These are phyloP conservation scores for Ilyonectria mors-panacis DNA, from an alignment of 2,329 filamentous ascomycete species.

Conservation along the genomic window DNA sequence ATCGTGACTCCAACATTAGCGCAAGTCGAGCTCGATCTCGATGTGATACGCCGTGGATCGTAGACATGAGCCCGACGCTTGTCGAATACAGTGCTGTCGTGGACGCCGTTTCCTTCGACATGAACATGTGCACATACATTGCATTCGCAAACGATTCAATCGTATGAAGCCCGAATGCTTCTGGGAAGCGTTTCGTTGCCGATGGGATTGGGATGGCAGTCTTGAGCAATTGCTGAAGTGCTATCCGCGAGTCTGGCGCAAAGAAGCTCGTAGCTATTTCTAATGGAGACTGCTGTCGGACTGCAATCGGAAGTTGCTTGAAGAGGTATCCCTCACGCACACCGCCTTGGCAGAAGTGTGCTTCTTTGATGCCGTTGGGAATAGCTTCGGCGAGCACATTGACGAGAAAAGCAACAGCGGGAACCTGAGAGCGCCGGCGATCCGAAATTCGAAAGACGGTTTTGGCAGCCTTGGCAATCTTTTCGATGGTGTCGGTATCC, in stretches of 20 bases:
- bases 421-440: slow-evolving; percentile 75
- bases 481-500: slow-evolving; percentile 59
- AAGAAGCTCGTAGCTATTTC: slow-evolving; percentile 71
- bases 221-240: slow-evolving; percentile 64
- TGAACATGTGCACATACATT: slow-evolving; percentile 66
- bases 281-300: slow-evolving; percentile 70
- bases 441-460: slow-evolving; percentile 74
- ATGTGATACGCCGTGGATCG: slow-evolving; percentile 74
- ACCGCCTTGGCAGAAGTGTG: slow-evolving; percentile 80
- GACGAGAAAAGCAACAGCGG: slow-evolving; percentile 77
- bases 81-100: slow-evolving; percentile 74
- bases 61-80: slow-evolving; percentile 73
- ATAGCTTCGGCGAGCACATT: slow-evolving; percentile 73
- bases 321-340: slow-evolving; percentile 79
- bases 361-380: slow-evolving; percentile 69
- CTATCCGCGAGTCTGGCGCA: slow-evolving; percentile 62
- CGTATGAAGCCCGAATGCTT: slow-evolving; percentile 61
- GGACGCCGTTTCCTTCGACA: slow-evolving; percentile 68
- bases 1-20: slow-evolving; percentile 75
- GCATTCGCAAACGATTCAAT: slow-evolving; percentile 72
- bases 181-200: slow-evolving; percentile 51
- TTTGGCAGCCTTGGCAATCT: slow-evolving; percentile 53
- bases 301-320: slow-evolving; percentile 60
- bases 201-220: slow-evolving; percentile 60
- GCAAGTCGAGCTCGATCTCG: slow-evolving; percentile 72